phyloP scores from a whole-genome alignment of 2,329 filamentous ascomycete species.

The Metarhizium sp. region DNA sequence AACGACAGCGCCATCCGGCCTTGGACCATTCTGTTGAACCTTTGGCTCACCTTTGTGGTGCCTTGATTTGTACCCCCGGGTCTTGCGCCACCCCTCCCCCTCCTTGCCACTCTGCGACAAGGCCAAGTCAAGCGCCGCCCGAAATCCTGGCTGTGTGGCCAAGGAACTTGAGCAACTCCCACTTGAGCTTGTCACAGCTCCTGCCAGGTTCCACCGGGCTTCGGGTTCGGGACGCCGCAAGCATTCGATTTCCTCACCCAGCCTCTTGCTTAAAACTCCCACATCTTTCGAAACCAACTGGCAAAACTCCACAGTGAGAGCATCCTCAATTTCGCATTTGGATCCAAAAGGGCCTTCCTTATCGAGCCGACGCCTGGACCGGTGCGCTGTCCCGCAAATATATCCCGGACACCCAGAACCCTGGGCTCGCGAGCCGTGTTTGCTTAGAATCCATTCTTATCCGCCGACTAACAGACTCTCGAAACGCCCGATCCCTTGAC shows the following conservation, averaged over 20 bases:
- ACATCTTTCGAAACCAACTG: neutral
- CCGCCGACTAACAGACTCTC: neutral
- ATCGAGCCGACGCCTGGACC: neutral
- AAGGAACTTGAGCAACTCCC: neutral
- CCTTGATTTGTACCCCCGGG: neutral
- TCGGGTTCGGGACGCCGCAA: constrained; percentile 2
- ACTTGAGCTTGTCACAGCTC: constrained; percentile 3
- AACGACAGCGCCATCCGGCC: constrained; percentile 1
- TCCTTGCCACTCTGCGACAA: constrained; percentile 7
- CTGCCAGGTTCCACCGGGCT: constrained; percentile 5
- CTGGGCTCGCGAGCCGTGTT: neutral
- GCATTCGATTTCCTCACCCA: constrained; percentile 5
- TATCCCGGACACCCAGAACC: neutral
- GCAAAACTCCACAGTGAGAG: constrained; percentile 1
- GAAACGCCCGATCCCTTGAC: constrained; percentile 4
- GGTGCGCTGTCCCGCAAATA: neutral
- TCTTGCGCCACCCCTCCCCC: constrained; percentile 1
- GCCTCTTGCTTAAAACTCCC: constrained; percentile 6
- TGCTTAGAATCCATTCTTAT: neutral
- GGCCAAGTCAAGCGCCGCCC: constrained; percentile 3
- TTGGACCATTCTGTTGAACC: neutral
- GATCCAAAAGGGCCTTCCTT: neutral
- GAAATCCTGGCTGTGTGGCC: constrained; percentile 5
- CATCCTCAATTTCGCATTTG: constrained; percentile 3
- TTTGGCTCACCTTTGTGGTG: neutral